phyloP scores from a whole-genome alignment of 2,329 filamentous ascomycete species.

The Nemania serpens region DNA sequence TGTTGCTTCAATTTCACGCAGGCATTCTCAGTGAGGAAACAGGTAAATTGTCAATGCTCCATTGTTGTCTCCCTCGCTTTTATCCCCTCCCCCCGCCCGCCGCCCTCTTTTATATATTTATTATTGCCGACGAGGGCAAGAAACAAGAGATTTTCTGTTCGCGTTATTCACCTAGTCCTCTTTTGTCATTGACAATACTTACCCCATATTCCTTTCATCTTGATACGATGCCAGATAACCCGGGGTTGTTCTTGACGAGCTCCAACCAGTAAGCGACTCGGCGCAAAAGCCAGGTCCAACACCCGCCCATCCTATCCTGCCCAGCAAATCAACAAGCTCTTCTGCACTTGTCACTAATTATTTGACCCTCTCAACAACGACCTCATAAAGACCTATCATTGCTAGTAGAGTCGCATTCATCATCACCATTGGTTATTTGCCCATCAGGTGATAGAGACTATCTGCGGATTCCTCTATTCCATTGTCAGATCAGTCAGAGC shows the following conservation, averaged over 20 bases:
- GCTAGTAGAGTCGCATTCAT: constrained; percentile 48
- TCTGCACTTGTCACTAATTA: constrained; percentile 47
- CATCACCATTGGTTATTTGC: constrained; percentile 52
- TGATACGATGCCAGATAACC: constrained; percentile 32
- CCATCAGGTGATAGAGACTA: constrained; percentile 57
- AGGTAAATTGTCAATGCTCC: constrained; percentile 15
- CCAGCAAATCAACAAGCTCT: constrained; percentile 58
- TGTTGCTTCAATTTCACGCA: background rate
- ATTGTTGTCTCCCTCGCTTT: background rate
- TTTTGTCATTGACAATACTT: constrained; percentile 15
- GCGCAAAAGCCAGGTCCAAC: constrained; percentile 38
- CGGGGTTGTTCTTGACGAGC: constrained; percentile 32
- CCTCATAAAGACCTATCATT: constrained; percentile 56
- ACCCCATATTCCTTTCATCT: constrained; percentile 17
- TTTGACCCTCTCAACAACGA: constrained; percentile 42
- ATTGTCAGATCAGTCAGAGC: constrained; percentile 42
- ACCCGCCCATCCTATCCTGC: constrained; percentile 23
- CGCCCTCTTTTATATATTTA: background rate
- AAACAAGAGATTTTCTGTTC: background rate
- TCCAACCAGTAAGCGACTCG: constrained; percentile 42
- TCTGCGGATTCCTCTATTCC: constrained; percentile 50
- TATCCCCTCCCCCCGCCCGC: background rate
- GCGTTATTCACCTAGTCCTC: constrained; percentile 6
- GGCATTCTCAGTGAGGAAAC: background rate
- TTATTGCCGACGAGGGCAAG: background rate